A percentile compares a stretch with the other conserved stretches of the same genome.
These are phyloP conservation scores for Hypholoma fasciculare DNA, from an alignment of 768 basidiomycete species.

Conservation along the genomic window DNA sequence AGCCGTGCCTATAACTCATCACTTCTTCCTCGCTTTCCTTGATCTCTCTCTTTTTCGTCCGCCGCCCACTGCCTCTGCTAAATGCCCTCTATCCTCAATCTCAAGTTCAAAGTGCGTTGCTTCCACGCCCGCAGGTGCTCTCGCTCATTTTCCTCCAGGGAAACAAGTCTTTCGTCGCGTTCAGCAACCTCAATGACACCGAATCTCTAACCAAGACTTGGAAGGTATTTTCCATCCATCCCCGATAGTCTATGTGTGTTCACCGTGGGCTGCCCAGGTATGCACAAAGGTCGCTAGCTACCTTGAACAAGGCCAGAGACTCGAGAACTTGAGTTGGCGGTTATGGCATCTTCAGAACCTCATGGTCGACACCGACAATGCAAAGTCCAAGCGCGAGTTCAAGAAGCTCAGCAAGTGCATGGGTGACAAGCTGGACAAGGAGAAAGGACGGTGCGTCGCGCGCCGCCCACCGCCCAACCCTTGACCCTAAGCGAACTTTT, in stretches of 20 bases:
- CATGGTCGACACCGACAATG: conserved; percentile 90
- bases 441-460: conserved; percentile 78
- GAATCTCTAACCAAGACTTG: conserved; percentile 88
- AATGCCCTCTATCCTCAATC: conserved; percentile 83
- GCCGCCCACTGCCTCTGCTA: conserved; percentile 15
- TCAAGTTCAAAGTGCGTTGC: conserved; percentile 73
- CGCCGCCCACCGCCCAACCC: conserved; percentile 24
- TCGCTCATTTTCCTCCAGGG: conserved; percentile 50
- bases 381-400: conserved; percentile 87
- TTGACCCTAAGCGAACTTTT: conserved; percentile 28
- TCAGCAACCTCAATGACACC: conserved; percentile 83
- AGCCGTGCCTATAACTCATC: conserved; percentile 17
- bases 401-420: conserved; percentile 85
- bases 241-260: background rate
- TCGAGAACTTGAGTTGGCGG: conserved; percentile 91
- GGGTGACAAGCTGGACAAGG: conserved; percentile 92
- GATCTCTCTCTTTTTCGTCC: conserved; percentile 15
- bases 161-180: conserved; percentile 94
- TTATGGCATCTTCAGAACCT: conserved; percentile 91
- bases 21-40: conserved; percentile 12
- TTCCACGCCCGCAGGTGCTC: conserved; percentile 15
- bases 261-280: conserved; percentile 45
- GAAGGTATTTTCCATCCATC: conserved; percentile 56
- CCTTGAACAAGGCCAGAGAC: conserved; percentile 88
- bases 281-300: conserved; percentile 90